These are phyloP conservation scores for Iris pallida DNA, from an alignment of 116 monocot species.

Conservation along the genomic window DNA sequence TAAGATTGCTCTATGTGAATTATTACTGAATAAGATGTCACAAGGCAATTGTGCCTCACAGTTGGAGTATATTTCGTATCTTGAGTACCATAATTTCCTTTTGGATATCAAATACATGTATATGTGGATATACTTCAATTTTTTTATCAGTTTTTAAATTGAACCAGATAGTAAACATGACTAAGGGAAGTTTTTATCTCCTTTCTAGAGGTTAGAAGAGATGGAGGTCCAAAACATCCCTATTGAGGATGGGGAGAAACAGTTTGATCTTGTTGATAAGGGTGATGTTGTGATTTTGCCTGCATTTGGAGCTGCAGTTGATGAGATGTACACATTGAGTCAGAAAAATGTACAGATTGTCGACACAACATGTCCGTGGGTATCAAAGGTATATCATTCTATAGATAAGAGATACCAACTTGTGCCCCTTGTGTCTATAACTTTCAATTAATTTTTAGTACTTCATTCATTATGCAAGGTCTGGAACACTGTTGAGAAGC, in stretches of 20 bases:
- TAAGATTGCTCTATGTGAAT: no score
- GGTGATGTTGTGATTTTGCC: conserved; percentile 90
- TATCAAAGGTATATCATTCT: conserved; percentile 65
- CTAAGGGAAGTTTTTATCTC: neutral
- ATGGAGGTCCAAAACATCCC: conserved; percentile 87
- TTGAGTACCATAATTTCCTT: no score
- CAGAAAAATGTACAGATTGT: conserved; percentile 93
- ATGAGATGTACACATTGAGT: conserved; percentile 86
- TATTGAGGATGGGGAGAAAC: conserved; percentile 58
- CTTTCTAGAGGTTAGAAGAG: conserved; percentile 71
- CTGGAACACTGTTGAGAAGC: conserved; percentile 95
- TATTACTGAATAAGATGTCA: no score
- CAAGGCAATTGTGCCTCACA: no score
- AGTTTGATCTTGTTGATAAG: conserved; percentile 66
- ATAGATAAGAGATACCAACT: neutral
- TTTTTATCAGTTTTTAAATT: no score
- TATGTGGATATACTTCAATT: neutral
- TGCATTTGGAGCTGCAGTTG: conserved; percentile 92
- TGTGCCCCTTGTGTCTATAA: neutral
- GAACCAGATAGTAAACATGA: no score
- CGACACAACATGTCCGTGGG: conserved; percentile 99
- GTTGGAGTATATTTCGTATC: no score
- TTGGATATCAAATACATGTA: no score
- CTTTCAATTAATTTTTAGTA: conserved; percentile 3
- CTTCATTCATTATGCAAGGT: conserved; percentile 38